Base-by-base conservation (phyloP, 768 basidiomycete species). In the Suillus occidentalis region DNA sequence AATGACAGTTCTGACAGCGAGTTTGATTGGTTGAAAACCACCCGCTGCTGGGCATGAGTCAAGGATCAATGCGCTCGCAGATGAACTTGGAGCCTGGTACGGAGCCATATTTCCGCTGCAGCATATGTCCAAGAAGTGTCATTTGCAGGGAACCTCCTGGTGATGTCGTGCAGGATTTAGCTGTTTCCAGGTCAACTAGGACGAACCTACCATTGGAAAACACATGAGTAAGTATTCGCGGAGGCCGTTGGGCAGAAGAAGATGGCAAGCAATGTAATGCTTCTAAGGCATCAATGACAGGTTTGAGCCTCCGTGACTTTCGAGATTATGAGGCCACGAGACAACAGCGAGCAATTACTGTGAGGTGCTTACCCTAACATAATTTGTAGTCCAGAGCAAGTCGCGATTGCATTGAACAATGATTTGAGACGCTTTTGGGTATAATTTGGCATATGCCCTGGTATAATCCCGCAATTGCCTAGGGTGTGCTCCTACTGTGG, bases 191-290 rank as follows among this genome's bases (percentile, higher is more conserved):
- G n/a, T 22, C 34, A 59, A 4, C 63, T 4, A 37, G 20, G 65
- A 40, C 2, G 6, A 36, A 20, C 43, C 22, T 63, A 76, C 75
- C 73, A 43, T 76, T 74, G 37, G 75, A 76, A 60, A 76, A 76
- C 0, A 66, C 72, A 43, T 74, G 73, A 6, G 72, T 49, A 12
- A 76, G 73, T 20, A 74, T 28, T 16, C 72, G 70, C 37, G 73
- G 65, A 25, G 64, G 65, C 1, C 60, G 57, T 22, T 18, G n/a
- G 16, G 63, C 3, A 13, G 28, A 31, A 13, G 52, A 28, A 7
- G 10, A 28, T 6, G 69, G 60, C 45, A 76, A 40, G 52, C 73
- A 74, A 20, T 68, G 68, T 3, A 76, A 68, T 9, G 22, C 28
- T 10, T 75, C 62, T 1, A 74, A 70, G n/a, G 67, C 71, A 50